Conservation (phyloP, 805 yeast species). For the Sungouiella blattae region DNA sequence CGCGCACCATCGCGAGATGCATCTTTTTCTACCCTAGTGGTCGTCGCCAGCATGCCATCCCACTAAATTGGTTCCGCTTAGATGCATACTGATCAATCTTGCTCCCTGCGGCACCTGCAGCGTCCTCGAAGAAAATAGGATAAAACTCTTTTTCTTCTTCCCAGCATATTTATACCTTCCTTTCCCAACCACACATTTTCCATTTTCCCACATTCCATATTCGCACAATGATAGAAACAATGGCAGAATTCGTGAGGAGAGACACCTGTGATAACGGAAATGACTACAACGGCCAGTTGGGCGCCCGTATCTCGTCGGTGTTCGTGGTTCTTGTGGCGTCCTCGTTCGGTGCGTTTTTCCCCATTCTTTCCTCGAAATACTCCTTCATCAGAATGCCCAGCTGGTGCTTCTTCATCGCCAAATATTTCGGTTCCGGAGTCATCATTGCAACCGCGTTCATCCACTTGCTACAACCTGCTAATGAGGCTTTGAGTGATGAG, state of each 20-base stretch:
- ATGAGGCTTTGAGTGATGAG: constrained; percentile 48
- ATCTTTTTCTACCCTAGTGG: too few species aligned
- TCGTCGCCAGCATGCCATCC: too few species aligned
- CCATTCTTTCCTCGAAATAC: constrained; percentile 56
- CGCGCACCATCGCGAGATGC: too few species aligned
- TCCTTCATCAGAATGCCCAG: constrained; percentile 57
- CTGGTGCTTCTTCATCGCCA: constrained; percentile 63
- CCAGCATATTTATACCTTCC: too few species aligned
- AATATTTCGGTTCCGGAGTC: constrained; percentile 81
- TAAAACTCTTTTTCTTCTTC: not conserved
- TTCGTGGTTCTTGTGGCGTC: constrained; percentile 59
- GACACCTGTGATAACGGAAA: constrained; percentile 38
- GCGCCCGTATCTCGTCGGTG: constrained; percentile 56
- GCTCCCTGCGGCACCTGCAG: too few species aligned
- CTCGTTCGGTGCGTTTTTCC: constrained; percentile 56
- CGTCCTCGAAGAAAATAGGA: too few species aligned
- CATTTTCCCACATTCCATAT: too few species aligned
- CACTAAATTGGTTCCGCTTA: too few species aligned
- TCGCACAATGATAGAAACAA: too few species aligned
- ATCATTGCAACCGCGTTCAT: constrained; percentile 79
- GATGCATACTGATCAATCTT: too few species aligned
- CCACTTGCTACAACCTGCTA: constrained; percentile 69
- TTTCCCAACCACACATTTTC: too few species aligned
- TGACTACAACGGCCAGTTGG: constrained; percentile 45
- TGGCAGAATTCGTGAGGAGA: constrained; percentile 17